phyloP scores from a whole-genome alignment of 2,329 filamentous ascomycete species.

The Fusarium stilboides region DNA sequence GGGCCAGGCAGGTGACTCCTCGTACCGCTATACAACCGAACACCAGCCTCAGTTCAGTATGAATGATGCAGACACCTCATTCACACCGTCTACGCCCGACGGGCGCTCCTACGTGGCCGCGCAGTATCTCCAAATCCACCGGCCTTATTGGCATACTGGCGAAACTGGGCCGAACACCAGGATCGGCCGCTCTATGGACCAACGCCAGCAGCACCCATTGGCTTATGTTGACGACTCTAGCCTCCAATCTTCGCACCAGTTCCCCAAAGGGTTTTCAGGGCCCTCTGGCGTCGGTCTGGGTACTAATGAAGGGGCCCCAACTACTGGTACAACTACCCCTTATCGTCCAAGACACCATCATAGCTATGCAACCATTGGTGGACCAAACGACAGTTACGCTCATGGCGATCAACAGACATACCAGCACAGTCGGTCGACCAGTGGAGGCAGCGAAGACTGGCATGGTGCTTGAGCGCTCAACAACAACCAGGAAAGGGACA shows the following conservation, averaged over 20 bases:
- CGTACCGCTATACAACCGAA: constrained; percentile 10
- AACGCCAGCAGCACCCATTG: constrained; percentile 25
- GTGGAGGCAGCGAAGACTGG: neutral
- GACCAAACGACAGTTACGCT: neutral
- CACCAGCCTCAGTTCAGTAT: constrained; percentile 1
- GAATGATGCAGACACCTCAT: constrained; percentile 8
- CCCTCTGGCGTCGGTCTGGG: constrained; percentile 1
- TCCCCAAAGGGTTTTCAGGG: constrained; percentile 8
- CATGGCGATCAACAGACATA: constrained; percentile 8
- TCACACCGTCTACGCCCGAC: neutral
- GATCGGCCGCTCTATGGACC: constrained; percentile 27
- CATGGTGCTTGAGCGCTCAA: neutral
- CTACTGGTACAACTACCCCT: neutral
- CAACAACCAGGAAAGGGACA: neutral
- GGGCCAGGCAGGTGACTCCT: constrained; percentile 7
- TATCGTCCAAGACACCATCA: constrained; percentile 2
- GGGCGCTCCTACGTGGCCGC: constrained; percentile 1
- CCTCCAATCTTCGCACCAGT: constrained; percentile 6
- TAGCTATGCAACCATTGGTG: constrained; percentile 4
- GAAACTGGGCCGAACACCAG: constrained; percentile 26
- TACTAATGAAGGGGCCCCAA: neutral
- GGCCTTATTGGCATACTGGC: constrained; percentile 29
- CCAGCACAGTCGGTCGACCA: constrained; percentile 8
- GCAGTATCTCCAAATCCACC: constrained; percentile 18
- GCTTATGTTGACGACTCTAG: constrained; percentile 4